phyloP scores from a whole-genome alignment of 2,329 filamentous ascomycete genomes.

The Trichophyton mentagrophytes region DNA sequence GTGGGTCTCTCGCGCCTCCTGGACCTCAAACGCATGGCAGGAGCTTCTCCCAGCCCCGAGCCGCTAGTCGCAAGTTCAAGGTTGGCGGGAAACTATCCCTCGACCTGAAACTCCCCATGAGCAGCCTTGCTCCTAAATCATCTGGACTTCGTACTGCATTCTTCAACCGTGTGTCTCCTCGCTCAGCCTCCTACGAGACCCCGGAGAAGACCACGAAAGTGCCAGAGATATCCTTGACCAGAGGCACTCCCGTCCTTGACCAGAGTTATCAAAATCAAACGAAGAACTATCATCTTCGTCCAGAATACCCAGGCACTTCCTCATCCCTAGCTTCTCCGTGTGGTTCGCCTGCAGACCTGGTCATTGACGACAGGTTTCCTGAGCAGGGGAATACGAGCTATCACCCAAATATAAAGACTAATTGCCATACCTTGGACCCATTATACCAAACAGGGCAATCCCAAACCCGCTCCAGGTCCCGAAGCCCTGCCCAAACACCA shows the following conservation, averaged over 20 bases:
- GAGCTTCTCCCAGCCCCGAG: constrained; percentile 26
- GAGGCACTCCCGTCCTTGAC: neutral
- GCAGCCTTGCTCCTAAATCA: constrained; percentile 24
- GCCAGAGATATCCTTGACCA: neutral
- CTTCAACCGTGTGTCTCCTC: constrained; percentile 21
- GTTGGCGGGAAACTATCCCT: constrained; percentile 17
- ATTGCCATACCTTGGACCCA: neutral
- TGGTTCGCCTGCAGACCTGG: constrained; percentile 1
- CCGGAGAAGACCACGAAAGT: neutral
- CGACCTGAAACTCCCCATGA: constrained; percentile 20
- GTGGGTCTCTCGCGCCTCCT: constrained; percentile 16
- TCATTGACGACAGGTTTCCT: neutral
- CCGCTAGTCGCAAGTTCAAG: constrained; percentile 15
- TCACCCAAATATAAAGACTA: neutral
- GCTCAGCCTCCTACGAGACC: constrained; percentile 14
- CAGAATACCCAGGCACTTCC: neutral
- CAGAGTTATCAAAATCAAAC: neutral
- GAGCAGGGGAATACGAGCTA: neutral
- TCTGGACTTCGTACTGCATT: constrained; percentile 28
- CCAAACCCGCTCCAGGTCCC: neutral
- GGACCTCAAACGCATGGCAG: constrained; percentile 18
- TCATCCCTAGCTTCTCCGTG: neutral
- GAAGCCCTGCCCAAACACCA: neutral
- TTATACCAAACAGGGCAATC: neutral
- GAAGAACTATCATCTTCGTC: neutral